Conservation (phyloP, 78 protist genomes). For the Andalucia godoyi region DNA sequence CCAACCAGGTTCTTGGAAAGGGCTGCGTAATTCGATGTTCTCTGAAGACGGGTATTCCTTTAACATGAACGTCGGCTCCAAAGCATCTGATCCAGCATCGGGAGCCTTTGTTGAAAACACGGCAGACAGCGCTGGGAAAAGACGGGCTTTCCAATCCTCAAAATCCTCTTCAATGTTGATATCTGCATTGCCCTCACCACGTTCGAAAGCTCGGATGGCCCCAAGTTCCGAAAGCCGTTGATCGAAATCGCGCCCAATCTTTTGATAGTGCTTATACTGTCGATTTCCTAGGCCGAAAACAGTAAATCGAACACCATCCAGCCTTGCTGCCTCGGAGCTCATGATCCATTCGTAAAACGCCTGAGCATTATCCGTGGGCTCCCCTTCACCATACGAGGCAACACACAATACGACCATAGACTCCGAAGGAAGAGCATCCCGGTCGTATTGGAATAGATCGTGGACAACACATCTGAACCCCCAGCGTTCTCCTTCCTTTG, state of each 20-base stretch:
- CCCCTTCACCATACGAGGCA: background rate
- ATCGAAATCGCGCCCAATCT: constrained; percentile 55
- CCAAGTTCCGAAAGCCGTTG: constrained; percentile 49
- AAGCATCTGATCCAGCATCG: background rate
- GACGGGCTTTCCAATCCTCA: constrained; percentile 47
- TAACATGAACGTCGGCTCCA: too few relatives aligned
- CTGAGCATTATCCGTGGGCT: constrained; percentile 3
- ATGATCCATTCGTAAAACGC: background rate
- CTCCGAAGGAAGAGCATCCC: background rate
- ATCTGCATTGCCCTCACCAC: constrained; percentile 84
- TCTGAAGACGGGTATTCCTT: too few relatives aligned
- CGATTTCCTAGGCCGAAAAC: constrained; percentile 84
- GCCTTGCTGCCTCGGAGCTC: background rate
- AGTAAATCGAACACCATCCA: background rate
- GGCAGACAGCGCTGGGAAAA: constrained; percentile 31
- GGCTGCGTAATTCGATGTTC: too few relatives aligned
- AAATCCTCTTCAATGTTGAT: constrained; percentile 74
- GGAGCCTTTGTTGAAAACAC: background rate
- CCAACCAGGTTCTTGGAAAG: too few relatives aligned
- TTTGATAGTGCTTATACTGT: constrained; percentile 75
- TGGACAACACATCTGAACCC: constrained; percentile 12
- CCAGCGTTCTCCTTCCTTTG: background rate
- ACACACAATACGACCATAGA: background rate
- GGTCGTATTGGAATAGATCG: too few relatives aligned
- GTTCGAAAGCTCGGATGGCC: constrained; percentile 34